A percentile compares a stretch with the other conserved stretches of the same genome.
These are phyloP conservation scores for Skeletonema marinoi DNA, from an alignment of 108 stramenopile species.

Conservation along the genomic window DNA sequence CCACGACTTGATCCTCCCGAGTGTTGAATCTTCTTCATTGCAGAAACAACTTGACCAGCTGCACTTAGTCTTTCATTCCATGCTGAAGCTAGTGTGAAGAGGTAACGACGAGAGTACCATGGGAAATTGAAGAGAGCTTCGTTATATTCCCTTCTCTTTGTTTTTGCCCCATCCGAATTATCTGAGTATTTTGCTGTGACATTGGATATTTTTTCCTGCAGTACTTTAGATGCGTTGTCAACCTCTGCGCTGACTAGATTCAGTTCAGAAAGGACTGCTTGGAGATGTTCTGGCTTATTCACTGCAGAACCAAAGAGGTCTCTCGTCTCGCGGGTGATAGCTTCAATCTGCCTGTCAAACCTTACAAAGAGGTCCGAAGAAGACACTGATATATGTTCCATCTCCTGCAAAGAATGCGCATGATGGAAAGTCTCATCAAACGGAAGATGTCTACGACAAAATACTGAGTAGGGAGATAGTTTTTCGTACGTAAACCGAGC, in stretches of 20 bases:
- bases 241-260: conserved; percentile 81
- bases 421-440: conserved; percentile 82
- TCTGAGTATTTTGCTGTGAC: conserved; percentile 66
- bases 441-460: conserved; percentile 78
- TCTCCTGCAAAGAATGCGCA: conserved; percentile 61
- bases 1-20: conserved; percentile 44
- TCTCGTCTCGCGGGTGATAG: conserved; percentile 82
- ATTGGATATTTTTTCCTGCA: conserved; percentile 87
- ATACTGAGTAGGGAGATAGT: conserved; percentile 84
- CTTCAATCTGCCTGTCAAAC: conserved; percentile 88
- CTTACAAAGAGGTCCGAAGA: conserved; percentile 80
- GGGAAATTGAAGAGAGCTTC: conserved; percentile 60
- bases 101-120: conserved; percentile 68
- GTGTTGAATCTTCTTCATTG: conserved; percentile 84
- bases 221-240: conserved; percentile 75
- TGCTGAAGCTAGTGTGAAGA: conserved; percentile 83
- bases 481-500: conserved; percentile 91
- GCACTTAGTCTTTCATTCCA: conserved; percentile 91
- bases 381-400: conserved; percentile 77
- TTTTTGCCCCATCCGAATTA: conserved; percentile 6
- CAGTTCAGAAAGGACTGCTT: conserved; percentile 82
- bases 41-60: conserved; percentile 80
- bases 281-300: conserved; percentile 80
- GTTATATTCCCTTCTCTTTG: conserved; percentile 8
- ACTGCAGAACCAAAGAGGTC: conserved; percentile 68